These are phyloP conservation scores for Rhodotorula sp. DNA, from an alignment of 1,284 basidiomycete species.

Conservation along the genomic window DNA sequence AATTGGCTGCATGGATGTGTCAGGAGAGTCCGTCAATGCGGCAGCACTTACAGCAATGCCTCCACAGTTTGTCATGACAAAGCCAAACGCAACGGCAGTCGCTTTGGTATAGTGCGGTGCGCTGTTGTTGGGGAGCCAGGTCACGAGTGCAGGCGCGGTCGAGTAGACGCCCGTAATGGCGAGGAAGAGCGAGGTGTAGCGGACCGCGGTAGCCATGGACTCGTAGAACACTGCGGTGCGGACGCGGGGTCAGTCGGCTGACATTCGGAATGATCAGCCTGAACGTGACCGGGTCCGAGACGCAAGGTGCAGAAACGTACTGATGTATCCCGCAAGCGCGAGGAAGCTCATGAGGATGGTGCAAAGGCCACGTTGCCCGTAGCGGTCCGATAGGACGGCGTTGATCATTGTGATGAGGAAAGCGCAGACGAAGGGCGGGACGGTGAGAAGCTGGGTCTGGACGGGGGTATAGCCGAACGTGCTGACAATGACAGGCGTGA, in stretches of 20 bases:
- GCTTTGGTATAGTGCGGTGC: constrained; percentile 61
- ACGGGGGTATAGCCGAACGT: constrained; percentile 35
- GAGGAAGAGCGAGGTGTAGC: constrained; percentile 50
- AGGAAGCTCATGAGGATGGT: constrained; percentile 37
- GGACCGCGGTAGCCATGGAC: constrained; percentile 28
- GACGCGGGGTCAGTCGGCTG: neutral
- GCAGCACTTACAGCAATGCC: constrained; percentile 55
- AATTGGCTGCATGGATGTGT: too few species aligned
- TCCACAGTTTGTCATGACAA: constrained; percentile 60
- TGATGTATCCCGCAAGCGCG: constrained; percentile 47
- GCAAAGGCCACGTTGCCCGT: constrained; percentile 36
- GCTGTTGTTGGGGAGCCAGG: constrained; percentile 57
- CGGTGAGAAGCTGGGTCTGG: constrained; percentile 36
- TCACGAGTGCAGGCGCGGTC: constrained; percentile 50
- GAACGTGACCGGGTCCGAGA: too few species aligned
- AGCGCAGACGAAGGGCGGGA: constrained; percentile 39
- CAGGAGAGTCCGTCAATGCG: neutral
- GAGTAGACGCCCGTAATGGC: constrained; percentile 50
- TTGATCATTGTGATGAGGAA: constrained; percentile 40
- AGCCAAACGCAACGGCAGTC: constrained; percentile 60
- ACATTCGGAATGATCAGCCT: neutral
- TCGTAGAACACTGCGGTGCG: constrained; percentile 28
- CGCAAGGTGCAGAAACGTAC: neutral
- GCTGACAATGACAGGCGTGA: constrained; percentile 28
- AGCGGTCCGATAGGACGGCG: constrained; percentile 42